phyloP scores from a whole-genome alignment of 2,329 filamentous ascomycete genomes.

The Dothideomycetes sp. region DNA sequence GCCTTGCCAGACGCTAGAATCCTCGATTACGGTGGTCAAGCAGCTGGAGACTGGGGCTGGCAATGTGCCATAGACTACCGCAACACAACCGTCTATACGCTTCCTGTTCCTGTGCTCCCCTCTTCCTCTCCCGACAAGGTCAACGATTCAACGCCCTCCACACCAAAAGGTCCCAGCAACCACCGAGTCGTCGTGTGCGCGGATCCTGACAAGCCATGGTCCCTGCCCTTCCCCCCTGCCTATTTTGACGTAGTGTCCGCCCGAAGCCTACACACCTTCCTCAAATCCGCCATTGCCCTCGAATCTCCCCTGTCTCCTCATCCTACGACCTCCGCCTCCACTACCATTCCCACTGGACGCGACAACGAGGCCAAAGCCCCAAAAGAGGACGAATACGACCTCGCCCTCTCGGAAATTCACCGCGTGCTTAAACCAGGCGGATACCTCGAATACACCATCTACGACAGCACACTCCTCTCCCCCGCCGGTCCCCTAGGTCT shows the following conservation, averaged over 20 bases:
- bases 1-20: constrained; percentile 47
- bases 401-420: constrained; percentile 74
- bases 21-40: constrained; percentile 76
- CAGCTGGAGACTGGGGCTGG: constrained; percentile 92
- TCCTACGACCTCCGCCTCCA: constrained; percentile 5
- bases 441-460: constrained; percentile 78
- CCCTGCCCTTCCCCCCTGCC: constrained; percentile 72
- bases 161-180: constrained; percentile 74
- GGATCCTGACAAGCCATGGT: constrained; percentile 46
- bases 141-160: constrained; percentile 47
- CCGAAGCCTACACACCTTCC: constrained; percentile 70
- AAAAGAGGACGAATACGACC: constrained; percentile 67
- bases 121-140: constrained; percentile 23
- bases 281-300: constrained; percentile 57
- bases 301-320: constrained; percentile 23
- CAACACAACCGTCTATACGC: constrained; percentile 71
- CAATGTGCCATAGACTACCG: constrained; percentile 78
- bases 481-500: constrained; percentile 68
- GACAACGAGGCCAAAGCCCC: too few relatives aligned
- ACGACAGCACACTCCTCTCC: constrained; percentile 85
- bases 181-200: constrained; percentile 74
- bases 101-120: too few relatives aligned
- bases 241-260: constrained; percentile 90
- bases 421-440: constrained; percentile 88
- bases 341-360: too few relatives aligned